These are phyloP conservation scores for Castanea crenata DNA, from an alignment of 306 rosid genomes.

Conservation along the genomic window DNA sequence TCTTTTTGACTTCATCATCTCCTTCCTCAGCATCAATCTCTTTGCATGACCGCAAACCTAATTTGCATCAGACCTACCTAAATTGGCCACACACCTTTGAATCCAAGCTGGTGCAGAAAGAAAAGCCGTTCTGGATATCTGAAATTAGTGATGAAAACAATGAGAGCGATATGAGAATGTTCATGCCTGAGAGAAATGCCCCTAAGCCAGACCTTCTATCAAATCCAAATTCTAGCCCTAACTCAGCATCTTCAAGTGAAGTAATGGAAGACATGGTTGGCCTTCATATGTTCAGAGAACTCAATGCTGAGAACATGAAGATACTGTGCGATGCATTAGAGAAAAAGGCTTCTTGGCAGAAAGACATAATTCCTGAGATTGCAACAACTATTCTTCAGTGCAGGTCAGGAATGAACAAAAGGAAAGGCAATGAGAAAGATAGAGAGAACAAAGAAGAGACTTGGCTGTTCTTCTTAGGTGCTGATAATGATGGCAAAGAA, in stretches of 20 bases:
- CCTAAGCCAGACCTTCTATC: slow-evolving; percentile 82
- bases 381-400: slow-evolving; percentile 56
- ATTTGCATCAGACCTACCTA: slow-evolving; percentile 31
- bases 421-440: slow-evolving; percentile 11
- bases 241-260: slow-evolving; percentile 90
- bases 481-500: slow-evolving; percentile 53
- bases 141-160: slow-evolving; percentile 32
- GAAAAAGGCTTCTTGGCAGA: slow-evolving; percentile 53
- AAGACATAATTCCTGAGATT: slow-evolving; percentile 47
- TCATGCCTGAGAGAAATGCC: slow-evolving; percentile 42
- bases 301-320: slow-evolving; percentile 52
- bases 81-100: slow-evolving; percentile 42
- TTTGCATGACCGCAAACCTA: slow-evolving; percentile 24
- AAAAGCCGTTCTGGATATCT: slow-evolving; percentile 51
- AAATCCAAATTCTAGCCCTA: slow-evolving; percentile 87
- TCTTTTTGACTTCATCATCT: slow-evolving; percentile 28
- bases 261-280: slow-evolving; percentile 57
- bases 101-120: slow-evolving; percentile 50
- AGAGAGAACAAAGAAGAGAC: slow-evolving; percentile 52
- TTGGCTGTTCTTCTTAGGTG: slow-evolving; percentile 63
- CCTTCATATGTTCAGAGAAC: slow-evolving; percentile 52
- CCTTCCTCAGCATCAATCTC: slow-evolving; percentile 48
- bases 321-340: slow-evolving; percentile 62
- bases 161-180: slow-evolving; percentile 48
- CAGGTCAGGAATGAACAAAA: slow-evolving; percentile 53